These are phyloP conservation scores for Cyamopsis tetragonoloba DNA, from an alignment of 306 rosid species.

Conservation along the genomic window DNA sequence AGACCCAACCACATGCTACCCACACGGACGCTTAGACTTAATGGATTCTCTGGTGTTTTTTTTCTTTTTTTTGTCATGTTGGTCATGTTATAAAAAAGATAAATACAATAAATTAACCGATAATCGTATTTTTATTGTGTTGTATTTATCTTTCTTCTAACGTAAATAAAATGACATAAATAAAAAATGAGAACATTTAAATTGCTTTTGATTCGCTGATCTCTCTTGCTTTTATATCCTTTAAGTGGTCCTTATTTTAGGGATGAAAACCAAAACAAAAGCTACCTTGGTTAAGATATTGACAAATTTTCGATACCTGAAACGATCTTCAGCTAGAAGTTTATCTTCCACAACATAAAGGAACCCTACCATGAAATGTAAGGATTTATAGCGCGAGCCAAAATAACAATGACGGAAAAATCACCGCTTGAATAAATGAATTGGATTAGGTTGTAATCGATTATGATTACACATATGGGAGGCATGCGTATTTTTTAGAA, in stretches of 20 bases:
- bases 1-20: conserved; percentile 40
- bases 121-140: no score
- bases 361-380: conserved; percentile 1
- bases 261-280: background rate
- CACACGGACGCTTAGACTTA: conserved; percentile 23
- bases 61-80: no score
- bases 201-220: conserved; percentile 18
- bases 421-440: no score
- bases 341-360: background rate
- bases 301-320: background rate
- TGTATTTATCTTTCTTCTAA: no score
- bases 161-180: no score
- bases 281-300: background rate
- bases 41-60: conserved; percentile 50
- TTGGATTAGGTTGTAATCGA: background rate
- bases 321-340: background rate
- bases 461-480: background rate
- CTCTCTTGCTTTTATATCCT: background rate
- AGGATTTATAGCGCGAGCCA: background rate
- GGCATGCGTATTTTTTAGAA: no score
- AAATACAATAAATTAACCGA: no score
- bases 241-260: background rate
- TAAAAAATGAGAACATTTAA: no score
- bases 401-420: background rate
- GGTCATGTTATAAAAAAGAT: no score